Base-by-base conservation (phyloP, 495 filamentous ascomycete genomes). In the Ascodesmis nigricans region DNA sequence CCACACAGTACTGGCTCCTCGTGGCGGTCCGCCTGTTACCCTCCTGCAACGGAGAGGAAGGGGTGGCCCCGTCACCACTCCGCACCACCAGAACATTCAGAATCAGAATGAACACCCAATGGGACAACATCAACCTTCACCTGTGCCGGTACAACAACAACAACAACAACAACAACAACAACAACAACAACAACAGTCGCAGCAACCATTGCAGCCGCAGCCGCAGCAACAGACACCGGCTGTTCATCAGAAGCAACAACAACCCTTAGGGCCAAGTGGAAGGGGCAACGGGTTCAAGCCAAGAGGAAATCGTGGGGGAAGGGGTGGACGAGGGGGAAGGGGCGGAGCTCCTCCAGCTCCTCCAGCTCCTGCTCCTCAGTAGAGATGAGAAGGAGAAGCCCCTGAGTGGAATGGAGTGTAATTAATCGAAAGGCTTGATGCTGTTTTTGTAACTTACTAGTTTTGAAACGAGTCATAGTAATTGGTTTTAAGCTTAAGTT, bases 11-110 rank as follows among this genome's bases (percentile, higher is more conserved):
- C 13, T 29, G n/a, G 26, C 35, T 26, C 37, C 54, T 23, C 55
- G 55, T 33, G 54, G 51, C 25, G 49, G 55, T 21, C 45, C 45
- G n/a, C 54, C 54, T 37, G 57, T 10, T 29, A 35, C 20, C 11
- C 43, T 44, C 27, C 33, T 28, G 17, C 42, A 36, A 17, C 19
- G 33, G 13, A 21, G 44, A 5, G 46, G 51, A 16, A 25, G 40
- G 30, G 43, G 49, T 31, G 35, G 32, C 37, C 53, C 11, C 9
- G 35, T 25, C 6, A 25, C n/a, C 23, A 25, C 6, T 6, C 23
- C 6, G 6, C 23, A 25, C 23, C 23, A 6, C 6, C 23, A 6
- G 23, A n/a, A 7, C 22, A 11, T 11, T 23, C 25, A 36, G n/a
- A n/a, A n/a, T n/a, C n/a, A n/a, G n/a, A n/a, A n/a, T n/a, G n/a